These are phyloP conservation scores for Cystoderma amianthinum DNA, from an alignment of 768 basidiomycete genomes.

Conservation along the genomic window DNA sequence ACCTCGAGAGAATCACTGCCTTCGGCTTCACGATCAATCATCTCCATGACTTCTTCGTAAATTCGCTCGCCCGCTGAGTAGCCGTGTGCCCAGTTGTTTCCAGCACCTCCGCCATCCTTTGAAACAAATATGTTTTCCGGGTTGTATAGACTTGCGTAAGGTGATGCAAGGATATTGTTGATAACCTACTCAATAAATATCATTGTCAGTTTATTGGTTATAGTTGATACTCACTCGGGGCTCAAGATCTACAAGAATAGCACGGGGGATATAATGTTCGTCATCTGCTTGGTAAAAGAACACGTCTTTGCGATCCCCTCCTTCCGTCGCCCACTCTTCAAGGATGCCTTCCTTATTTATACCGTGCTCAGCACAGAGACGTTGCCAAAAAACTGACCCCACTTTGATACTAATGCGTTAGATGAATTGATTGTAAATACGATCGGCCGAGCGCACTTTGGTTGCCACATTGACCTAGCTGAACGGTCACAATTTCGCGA, in stretches of 20 bases:
- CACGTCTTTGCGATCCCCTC: slow-evolving; percentile 95
- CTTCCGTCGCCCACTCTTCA: slow-evolving; percentile 95
- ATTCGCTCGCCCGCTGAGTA: slow-evolving; percentile 84
- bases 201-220: slow-evolving; percentile 1
- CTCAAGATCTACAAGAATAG: slow-evolving; percentile 94
- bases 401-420: too few relatives aligned
- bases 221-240: slow-evolving; percentile 63
- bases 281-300: slow-evolving; percentile 99
- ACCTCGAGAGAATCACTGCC: slow-evolving; percentile 97
- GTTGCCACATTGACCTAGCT: slow-evolving; percentile 87
- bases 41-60: slow-evolving; percentile 97
- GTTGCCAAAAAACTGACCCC: slow-evolving; percentile 97
- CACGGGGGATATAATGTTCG: slow-evolving; percentile 96
- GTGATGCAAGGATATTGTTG: slow-evolving; percentile 85
- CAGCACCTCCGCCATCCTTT: slow-evolving; percentile 97
- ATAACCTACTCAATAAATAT: slow-evolving; percentile 63
- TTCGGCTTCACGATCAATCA: slow-evolving; percentile 97
- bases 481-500: slow-evolving; percentile 31
- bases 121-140: slow-evolving; percentile 97
- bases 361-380: slow-evolving; percentile 96
- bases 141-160: slow-evolving; percentile 90
- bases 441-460: slow-evolving; percentile 71
- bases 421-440: too few relatives aligned
- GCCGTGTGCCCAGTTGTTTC: slow-evolving; percentile 98
- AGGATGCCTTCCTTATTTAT: slow-evolving; percentile 94